Evolutionary conservation across 495 filamentous ascomycete species (phyloP).

Genomic region (Penicillium goetzii): DNA sequence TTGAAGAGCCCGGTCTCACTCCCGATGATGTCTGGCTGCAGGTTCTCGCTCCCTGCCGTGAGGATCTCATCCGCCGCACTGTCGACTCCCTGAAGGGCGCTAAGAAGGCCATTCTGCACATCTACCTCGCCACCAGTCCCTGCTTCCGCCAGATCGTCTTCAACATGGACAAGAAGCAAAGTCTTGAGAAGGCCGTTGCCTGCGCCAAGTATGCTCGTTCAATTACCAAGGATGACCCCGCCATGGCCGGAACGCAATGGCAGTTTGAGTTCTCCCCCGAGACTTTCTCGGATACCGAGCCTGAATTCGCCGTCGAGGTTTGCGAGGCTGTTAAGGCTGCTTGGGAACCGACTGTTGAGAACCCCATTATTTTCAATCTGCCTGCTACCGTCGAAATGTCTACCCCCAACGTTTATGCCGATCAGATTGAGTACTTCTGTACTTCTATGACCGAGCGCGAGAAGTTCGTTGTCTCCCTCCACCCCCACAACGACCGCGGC

Average conservation of each 20-base stretch:
- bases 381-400: slow-evolving; percentile 96
- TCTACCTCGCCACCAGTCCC: slow-evolving; percentile 93
- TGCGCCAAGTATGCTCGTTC: slow-evolving; percentile 86
- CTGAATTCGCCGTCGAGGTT: slow-evolving; percentile 79
- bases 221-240: slow-evolving; percentile 93
- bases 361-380: slow-evolving; percentile 95
- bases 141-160: slow-evolving; percentile 93
- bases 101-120: slow-evolving; percentile 95
- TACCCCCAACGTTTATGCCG: slow-evolving; percentile 94
- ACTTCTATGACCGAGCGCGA: slow-evolving; percentile 74
- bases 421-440: slow-evolving; percentile 97
- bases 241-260: slow-evolving; percentile 76
- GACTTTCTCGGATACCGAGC: slow-evolving; percentile 90
- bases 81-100: slow-evolving; percentile 87
- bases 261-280: slow-evolving; percentile 95
- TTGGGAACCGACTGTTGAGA: slow-evolving; percentile 81
- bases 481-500: slow-evolving; percentile 94
- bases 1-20: slow-evolving; percentile 82
- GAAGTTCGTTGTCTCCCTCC: slow-evolving; percentile 81
- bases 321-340: slow-evolving; percentile 96
- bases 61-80: slow-evolving; percentile 88
- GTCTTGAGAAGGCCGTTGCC: slow-evolving; percentile 78
- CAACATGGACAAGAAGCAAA: slow-evolving; percentile 80
- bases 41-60: slow-evolving; percentile 89
- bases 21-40: slow-evolving; percentile 96